phyloP scores from a whole-genome alignment of 1,284 basidiomycete genomes.

The Phlebopus sp. region DNA sequence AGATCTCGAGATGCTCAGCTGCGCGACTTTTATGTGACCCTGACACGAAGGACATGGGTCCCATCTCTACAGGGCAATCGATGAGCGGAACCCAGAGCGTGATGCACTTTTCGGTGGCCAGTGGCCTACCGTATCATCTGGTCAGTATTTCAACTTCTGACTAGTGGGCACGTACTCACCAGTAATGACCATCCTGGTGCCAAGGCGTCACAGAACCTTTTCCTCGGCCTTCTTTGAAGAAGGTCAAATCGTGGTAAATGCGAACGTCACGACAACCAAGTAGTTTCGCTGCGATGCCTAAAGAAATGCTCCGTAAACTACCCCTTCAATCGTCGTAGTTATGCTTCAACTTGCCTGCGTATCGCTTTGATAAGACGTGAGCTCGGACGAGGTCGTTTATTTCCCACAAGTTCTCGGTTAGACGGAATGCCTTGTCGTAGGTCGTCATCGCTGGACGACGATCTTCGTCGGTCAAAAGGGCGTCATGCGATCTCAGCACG shows the following conservation, averaged over 20 bases:
- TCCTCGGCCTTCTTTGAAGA: conserved; percentile 7
- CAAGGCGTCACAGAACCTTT: conserved; percentile 2
- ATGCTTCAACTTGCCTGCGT: neutral
- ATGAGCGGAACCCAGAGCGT: conserved; percentile 6
- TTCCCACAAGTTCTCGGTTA: conserved; percentile 6
- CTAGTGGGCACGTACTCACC: neutral
- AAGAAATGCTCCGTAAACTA: neutral
- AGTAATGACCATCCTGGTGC: conserved; percentile 6
- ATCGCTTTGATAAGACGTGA: conserved; percentile 5
- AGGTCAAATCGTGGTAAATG: conserved; percentile 7
- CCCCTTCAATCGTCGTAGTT: too few relatives aligned
- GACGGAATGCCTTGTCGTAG: conserved; percentile 8
- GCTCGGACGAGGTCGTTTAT: conserved; percentile 4
- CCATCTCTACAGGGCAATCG: conserved; percentile 7
- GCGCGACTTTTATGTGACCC: conserved; percentile 1
- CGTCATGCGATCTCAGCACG: conserved; percentile 1
- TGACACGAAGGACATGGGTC: conserved; percentile 7
- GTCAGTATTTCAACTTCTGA: neutral
- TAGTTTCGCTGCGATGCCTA: conserved; percentile 6
- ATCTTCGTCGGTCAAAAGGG: conserved; percentile 2
- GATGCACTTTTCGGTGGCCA: conserved; percentile 4
- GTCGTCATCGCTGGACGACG: neutral
- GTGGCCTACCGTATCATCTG: neutral
- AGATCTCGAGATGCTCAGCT: conserved; percentile 2
- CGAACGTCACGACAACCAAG: conserved; percentile 7